phyloP scores from a whole-genome alignment of 129 eudicot genomes.

The Ambrosia artemisiifolia region DNA sequence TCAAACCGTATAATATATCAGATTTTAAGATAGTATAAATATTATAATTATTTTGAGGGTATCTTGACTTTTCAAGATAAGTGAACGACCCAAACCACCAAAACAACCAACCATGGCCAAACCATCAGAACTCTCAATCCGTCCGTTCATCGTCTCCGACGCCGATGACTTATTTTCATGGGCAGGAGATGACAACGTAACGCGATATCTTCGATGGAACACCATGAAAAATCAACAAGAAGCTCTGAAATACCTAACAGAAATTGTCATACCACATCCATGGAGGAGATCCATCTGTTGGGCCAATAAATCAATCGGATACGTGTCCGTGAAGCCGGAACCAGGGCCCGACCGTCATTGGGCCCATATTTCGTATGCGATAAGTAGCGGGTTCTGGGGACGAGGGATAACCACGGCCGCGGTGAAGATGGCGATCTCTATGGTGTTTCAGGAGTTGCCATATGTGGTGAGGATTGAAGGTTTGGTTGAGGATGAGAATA shows the following conservation, averaged over 20 bases:
- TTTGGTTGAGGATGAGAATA: slow-evolving; percentile 53
- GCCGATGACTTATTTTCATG: slow-evolving; percentile 51
- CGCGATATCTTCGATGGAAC: slow-evolving; percentile 50
- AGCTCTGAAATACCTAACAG: slow-evolving; percentile 41
- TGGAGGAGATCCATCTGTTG: slow-evolving; percentile 33
- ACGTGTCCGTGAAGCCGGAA: slow-evolving; percentile 48
- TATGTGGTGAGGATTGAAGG: slow-evolving; percentile 59
- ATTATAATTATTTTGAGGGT: too few species aligned
- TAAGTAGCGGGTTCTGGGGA: slow-evolving; percentile 45
- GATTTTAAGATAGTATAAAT: too few species aligned
- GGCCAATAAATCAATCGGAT: slow-evolving; percentile 49
- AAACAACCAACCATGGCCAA: slow-evolving; percentile 26
- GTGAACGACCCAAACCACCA: too few species aligned
- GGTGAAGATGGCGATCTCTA: slow-evolving; percentile 33
- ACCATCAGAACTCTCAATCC: slow-evolving; percentile 32
- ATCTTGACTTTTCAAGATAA: too few species aligned
- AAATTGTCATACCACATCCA: slow-evolving; percentile 48
- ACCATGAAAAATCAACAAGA: slow-evolving; percentile 31
- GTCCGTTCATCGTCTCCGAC: background rate
- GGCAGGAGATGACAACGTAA: slow-evolving; percentile 36
- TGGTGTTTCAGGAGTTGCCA: slow-evolving; percentile 44
- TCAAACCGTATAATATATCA: too few species aligned
- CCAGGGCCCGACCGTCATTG: background rate
- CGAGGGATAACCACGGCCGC: slow-evolving; percentile 53
- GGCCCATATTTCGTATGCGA: slow-evolving; percentile 35